phyloP scores from a whole-genome alignment of 305 asterid species.

The Plantago coronopus region DNA sequence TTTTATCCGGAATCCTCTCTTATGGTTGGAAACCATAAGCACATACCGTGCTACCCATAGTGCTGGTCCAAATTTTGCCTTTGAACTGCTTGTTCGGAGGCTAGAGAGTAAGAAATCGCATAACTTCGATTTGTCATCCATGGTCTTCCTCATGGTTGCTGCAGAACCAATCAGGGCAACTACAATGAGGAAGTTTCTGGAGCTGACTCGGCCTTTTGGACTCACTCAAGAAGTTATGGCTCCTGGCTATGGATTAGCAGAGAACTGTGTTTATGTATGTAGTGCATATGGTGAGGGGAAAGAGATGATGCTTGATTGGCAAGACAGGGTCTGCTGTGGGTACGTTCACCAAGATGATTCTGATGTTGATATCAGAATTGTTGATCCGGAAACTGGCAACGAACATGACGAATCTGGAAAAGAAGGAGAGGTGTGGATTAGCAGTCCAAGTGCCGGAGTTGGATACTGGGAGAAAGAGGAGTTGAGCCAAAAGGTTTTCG shows the following conservation, averaged over 20 bases:
- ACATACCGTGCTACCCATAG: conserved; percentile 64
- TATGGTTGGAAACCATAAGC: conserved; percentile 59
- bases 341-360: conserved; percentile 27
- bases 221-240: conserved; percentile 61
- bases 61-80: conserved; percentile 75
- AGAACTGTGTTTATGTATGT: conserved; percentile 65
- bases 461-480: conserved; percentile 70
- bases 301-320: conserved; percentile 60
- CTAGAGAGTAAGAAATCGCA: conserved; percentile 39
- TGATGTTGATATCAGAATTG: conserved; percentile 49
- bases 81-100: conserved; percentile 58
- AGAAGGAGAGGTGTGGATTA: conserved; percentile 79
- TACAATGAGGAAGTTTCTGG: conserved; percentile 53
- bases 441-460: conserved; percentile 61
- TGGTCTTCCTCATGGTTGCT: conserved; percentile 73
- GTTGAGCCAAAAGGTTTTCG: conserved; percentile 43
- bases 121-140: conserved; percentile 47
- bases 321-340: conserved; percentile 73
- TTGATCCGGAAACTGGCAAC: conserved; percentile 45
- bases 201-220: conserved; percentile 50
- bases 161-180: conserved; percentile 63
- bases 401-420: conserved; percentile 36
- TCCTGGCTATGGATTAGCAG: conserved; percentile 81
- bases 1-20: conserved; percentile 61
- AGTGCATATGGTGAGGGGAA: conserved; percentile 65